Evolutionary conservation across 1,139 yeast species (phyloP).

Genomic region (Kluyveromyces sp.): DNA sequence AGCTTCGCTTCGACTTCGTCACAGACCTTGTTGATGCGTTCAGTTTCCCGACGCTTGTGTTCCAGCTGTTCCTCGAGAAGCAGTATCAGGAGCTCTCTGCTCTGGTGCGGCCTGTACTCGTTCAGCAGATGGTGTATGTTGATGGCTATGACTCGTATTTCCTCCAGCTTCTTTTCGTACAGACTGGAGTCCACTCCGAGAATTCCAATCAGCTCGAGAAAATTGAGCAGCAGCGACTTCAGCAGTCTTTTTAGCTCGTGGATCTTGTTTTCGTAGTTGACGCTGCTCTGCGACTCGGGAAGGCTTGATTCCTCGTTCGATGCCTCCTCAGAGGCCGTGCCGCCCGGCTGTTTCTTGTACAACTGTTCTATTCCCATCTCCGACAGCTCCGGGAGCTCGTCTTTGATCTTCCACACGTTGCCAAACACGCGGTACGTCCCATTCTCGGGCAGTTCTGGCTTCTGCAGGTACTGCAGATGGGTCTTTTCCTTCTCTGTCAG

Average conservation of each 20-base stretch:
- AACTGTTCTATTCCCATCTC: constrained; percentile 65
- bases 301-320: constrained; percentile 11
- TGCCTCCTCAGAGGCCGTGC: neutral
- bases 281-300: constrained; percentile 14
- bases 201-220: constrained; percentile 68
- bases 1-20: constrained; percentile 41
- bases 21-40: constrained; percentile 42
- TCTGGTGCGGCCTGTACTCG: constrained; percentile 84
- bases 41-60: constrained; percentile 47
- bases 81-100: constrained; percentile 71
- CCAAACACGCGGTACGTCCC: constrained; percentile 74
- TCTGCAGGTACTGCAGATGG: constrained; percentile 47
- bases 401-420: constrained; percentile 66
- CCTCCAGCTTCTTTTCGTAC: constrained; percentile 60
- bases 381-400: constrained; percentile 57
- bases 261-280: constrained; percentile 46
- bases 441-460: constrained; percentile 58
- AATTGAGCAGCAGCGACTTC: constrained; percentile 62
- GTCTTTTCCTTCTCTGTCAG: constrained; percentile 9
- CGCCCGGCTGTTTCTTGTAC: constrained; percentile 33
- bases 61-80: constrained; percentile 59
- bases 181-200: constrained; percentile 61
- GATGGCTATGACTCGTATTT: constrained; percentile 64
- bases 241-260: constrained; percentile 62
- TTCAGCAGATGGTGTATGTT: constrained; percentile 79